Evolutionary conservation across 768 basidiomycete genomes (phyloP).

Genomic region (Psilocybe cubensis): DNA sequence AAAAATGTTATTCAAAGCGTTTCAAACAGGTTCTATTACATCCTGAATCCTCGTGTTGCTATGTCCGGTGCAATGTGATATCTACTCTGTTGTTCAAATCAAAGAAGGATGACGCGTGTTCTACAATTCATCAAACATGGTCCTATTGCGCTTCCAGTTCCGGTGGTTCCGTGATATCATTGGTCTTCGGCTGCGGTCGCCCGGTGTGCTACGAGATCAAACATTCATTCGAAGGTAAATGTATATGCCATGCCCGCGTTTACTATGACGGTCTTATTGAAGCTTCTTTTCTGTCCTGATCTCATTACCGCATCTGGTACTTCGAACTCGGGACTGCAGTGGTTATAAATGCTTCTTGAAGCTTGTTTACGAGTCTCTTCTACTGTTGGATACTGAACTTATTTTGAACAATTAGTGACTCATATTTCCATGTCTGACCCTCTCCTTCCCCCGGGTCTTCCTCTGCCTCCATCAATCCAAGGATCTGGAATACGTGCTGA

Average conservation of each 20-base stretch:
- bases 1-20: neutral
- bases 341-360: constrained; percentile 1
- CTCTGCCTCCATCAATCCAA: neutral
- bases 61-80: neutral
- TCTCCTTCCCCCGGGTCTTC: constrained; percentile 8
- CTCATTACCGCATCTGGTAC: neutral
- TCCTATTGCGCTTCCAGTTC: neutral
- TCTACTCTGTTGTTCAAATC: neutral
- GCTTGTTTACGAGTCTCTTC: neutral
- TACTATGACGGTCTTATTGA: neutral
- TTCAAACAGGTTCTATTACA: neutral
- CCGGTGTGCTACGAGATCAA: neutral
- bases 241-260: neutral
- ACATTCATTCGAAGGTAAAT: neutral
- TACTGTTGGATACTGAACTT: neutral
- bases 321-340: constrained; percentile 6
- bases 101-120: neutral
- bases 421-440: constrained; percentile 1
- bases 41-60: neutral
- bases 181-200: neutral
- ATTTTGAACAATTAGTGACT: neutral
- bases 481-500: neutral
- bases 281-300: neutral
- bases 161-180: neutral
- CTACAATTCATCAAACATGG: neutral